phyloP scores from a whole-genome alignment of 2,329 filamentous ascomycete species.

The Monosporascus sp. region DNA sequence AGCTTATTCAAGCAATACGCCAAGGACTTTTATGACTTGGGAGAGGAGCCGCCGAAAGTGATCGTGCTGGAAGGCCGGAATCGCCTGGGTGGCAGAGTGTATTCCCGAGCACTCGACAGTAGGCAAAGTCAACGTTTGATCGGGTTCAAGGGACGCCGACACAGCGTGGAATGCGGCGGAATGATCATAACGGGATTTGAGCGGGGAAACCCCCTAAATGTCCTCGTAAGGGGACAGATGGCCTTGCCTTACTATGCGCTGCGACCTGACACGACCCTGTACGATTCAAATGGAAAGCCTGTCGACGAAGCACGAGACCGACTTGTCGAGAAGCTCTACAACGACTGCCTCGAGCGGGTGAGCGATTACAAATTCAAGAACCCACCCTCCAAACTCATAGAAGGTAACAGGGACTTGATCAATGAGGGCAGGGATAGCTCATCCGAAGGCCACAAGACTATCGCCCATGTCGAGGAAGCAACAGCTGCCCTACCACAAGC shows the following conservation, averaged over 20 bases:
- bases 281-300: constrained; percentile 73
- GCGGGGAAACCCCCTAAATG: constrained; percentile 86
- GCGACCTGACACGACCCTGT: constrained; percentile 76
- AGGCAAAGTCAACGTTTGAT: constrained; percentile 47
- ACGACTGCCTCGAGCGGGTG: constrained; percentile 87
- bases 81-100: constrained; percentile 86
- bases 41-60: constrained; percentile 66
- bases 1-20: constrained; percentile 78
- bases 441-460: constrained; percentile 64
- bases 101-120: constrained; percentile 67
- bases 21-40: constrained; percentile 57
- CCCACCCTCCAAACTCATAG: constrained; percentile 63
- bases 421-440: constrained; percentile 75
- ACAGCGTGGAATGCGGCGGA: constrained; percentile 92
- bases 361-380: constrained; percentile 84
- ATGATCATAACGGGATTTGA: constrained; percentile 99
- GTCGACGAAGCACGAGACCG: constrained; percentile 76
- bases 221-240: constrained; percentile 85
- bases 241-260: constrained; percentile 81
- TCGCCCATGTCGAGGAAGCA: constrained; percentile 68
- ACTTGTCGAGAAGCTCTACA: constrained; percentile 86
- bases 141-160: constrained; percentile 52
- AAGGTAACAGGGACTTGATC: constrained; percentile 78
- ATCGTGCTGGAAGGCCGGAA: constrained; percentile 81
- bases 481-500: constrained; percentile 55